phyloP scores from a whole-genome alignment of 805 yeast genomes.

The Pichia manshurica region DNA sequence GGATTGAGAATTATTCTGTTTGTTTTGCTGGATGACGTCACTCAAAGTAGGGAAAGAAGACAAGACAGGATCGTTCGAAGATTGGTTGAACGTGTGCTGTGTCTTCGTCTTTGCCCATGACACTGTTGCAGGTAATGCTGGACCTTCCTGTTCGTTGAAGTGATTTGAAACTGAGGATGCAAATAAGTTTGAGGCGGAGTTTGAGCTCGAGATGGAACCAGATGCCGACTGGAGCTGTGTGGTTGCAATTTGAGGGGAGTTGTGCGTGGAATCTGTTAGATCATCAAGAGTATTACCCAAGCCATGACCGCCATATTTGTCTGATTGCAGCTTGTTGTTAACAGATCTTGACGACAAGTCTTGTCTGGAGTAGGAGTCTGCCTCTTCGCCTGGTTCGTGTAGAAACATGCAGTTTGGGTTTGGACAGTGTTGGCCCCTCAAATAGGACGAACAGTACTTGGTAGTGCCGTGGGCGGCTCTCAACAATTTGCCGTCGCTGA shows the following conservation, averaged over 20 bases:
- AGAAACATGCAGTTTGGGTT: slow-evolving; percentile 98
- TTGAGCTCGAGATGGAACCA: neutral
- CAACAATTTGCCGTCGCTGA: slow-evolving; percentile 83
- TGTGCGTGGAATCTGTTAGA: slow-evolving; percentile 8
- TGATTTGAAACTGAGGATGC: neutral
- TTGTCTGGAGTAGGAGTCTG: slow-evolving; percentile 90
- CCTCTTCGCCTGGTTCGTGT: slow-evolving; percentile 99
- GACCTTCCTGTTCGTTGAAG: slow-evolving; percentile 23
- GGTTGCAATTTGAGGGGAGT: slow-evolving; percentile 20
- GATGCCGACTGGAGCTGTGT: slow-evolving; percentile 6
- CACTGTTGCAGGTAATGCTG: slow-evolving; percentile 58
- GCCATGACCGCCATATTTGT: slow-evolving; percentile 33
- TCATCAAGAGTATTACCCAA: slow-evolving; percentile 28
- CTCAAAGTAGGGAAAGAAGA: slow-evolving; percentile 51
- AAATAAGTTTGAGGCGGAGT: neutral
- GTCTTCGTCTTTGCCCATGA: slow-evolving; percentile 47
- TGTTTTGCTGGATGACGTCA: slow-evolving; percentile 16
- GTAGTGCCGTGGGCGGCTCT: slow-evolving; percentile 98
- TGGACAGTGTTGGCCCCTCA: slow-evolving; percentile 94
- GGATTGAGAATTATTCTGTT: slow-evolving; percentile 17
- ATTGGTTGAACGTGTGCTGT: slow-evolving; percentile 26
- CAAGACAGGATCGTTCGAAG: slow-evolving; percentile 5
- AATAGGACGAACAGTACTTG: slow-evolving; percentile 92
- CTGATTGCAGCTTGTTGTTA: slow-evolving; percentile 37
- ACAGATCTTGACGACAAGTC: slow-evolving; percentile 74